Conservation (phyloP, 1,139 yeast species). For the Debaryomyces psychrophilus region DNA sequence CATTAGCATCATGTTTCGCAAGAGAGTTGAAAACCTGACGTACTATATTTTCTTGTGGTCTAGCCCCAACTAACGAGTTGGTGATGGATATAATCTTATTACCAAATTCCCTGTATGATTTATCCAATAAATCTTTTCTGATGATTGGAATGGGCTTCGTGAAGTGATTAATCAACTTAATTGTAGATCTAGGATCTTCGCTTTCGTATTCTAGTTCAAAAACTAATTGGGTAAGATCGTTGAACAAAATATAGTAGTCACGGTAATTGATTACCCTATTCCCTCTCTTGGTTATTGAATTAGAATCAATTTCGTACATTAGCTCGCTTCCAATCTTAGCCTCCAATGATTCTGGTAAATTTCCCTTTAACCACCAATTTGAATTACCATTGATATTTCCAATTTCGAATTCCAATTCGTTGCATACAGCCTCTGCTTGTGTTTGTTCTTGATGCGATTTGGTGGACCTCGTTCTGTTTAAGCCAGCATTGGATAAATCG, state of each 20-base stretch:
- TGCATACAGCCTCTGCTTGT: constrained; percentile 35
- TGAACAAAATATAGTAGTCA: constrained; percentile 74
- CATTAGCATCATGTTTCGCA: constrained; percentile 15
- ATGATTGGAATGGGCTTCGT: constrained; percentile 50
- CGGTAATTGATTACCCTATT: constrained; percentile 53
- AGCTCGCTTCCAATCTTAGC: constrained; percentile 50
- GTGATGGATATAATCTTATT: constrained; percentile 46
- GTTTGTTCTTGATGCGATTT: constrained; percentile 25
- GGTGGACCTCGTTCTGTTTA: constrained; percentile 23
- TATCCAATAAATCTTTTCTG: constrained; percentile 53
- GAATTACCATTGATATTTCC: constrained; percentile 36
- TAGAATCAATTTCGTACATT: constrained; percentile 68
- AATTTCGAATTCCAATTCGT: constrained; percentile 35
- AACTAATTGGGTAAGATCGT: constrained; percentile 70
- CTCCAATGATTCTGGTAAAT: constrained; percentile 60
- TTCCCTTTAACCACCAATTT: constrained; percentile 68
- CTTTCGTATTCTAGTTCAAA: constrained; percentile 60
- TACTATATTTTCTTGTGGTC: constrained; percentile 33
- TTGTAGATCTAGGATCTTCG: constrained; percentile 57
- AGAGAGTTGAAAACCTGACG: constrained; percentile 20
- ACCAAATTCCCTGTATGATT: constrained; percentile 52
- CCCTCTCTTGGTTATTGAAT: constrained; percentile 58
- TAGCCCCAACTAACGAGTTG: constrained; percentile 41
- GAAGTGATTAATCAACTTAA: constrained; percentile 46
- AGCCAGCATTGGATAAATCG: constrained; percentile 11